Evolutionary conservation across 306 rosid species (phyloP).

Genomic region (Parietaria judaica): DNA sequence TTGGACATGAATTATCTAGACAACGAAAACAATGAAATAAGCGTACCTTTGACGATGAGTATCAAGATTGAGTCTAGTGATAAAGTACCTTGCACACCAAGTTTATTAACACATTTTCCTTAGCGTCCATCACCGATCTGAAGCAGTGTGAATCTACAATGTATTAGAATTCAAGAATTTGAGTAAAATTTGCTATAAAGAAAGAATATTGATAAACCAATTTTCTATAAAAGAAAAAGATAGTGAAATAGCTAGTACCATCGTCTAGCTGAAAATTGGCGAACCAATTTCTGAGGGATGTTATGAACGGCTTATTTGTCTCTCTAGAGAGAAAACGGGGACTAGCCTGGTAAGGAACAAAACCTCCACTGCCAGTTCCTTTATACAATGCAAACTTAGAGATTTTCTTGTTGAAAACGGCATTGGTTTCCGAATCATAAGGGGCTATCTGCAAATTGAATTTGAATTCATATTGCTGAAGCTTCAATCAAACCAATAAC

Average conservation of each 20-base stretch:
- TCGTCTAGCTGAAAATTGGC: conserved; percentile 28
- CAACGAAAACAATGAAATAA: conserved; percentile 15
- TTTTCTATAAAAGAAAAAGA: background rate
- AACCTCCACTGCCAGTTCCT: conserved; percentile 29
- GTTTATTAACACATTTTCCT: conserved; percentile 30
- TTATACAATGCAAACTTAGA: conserved; percentile 60
- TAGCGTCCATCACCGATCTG: conserved; percentile 34
- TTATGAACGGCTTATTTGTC: conserved; percentile 24
- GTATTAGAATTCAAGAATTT: conserved; percentile 10
- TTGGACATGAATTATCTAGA: conserved; percentile 46
- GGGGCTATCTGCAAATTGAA: conserved; percentile 34
- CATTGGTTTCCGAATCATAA: conserved; percentile 28
- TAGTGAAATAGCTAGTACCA: conserved; percentile 29
- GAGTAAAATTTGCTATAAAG: background rate
- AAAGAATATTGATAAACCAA: too few species aligned
- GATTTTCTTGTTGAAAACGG: conserved; percentile 35
- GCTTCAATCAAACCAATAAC: too few species aligned
- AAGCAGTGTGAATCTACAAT: conserved; percentile 37
- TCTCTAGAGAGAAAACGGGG: conserved; percentile 26
- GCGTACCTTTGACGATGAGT: conserved; percentile 6
- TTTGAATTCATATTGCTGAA: background rate
- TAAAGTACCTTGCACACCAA: conserved; percentile 62
- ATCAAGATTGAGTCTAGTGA: background rate
- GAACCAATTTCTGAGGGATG: conserved; percentile 53
- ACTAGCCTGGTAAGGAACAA: conserved; percentile 44